Base-by-base conservation (phyloP, 345 rosid genomes). In the Brassica incana region DNA sequence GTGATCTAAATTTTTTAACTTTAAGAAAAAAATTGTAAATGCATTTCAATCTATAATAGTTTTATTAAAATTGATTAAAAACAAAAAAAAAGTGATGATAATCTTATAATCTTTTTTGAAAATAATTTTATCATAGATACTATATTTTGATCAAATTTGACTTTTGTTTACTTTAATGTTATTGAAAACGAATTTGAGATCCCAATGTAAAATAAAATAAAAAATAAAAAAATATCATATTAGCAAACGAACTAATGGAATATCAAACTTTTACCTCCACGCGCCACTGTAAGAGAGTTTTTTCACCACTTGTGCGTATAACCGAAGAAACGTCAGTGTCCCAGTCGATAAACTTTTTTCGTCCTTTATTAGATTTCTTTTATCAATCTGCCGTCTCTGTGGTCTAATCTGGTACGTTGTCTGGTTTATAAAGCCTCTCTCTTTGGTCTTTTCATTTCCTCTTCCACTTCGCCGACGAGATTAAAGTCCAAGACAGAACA, bases 251-350 rank as follows among this genome's bases (percentile, higher is more conserved):
- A 73, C 78, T 73, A 20, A 67, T 73, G 78, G 69, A 73, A 73
- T 73, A 60, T 43, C 23, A 32, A 78, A 60, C n/a, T 73, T 79
- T 67, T 27, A 36, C 52, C 64, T 69, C 67, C 77, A 75, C 77
- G 83, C 83, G 76, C 76, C 77, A 20, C 64, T 80, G 77, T 71
- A 73, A 75, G 83, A 75, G 83, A 80, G 78, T 63, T 69, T 80
- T 65, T 43, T 1, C 83, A 67, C 77, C 80, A 65, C 77, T 76
- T 71, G 79, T 75, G 16, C 25, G 77, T 68, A 75, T 27, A 80
- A 67, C 40, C 32, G 66, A 3, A 25, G 69, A 74, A 71, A 75
- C 64, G 80, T 75, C 76, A 27, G n/a, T 70, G 69, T 76, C 80
- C 76, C 79, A 80, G 75, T 80, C 79, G 40, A 62, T 75, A 29